Base-by-base conservation (phyloP, 805 yeast genomes). In the Metschnikowia corniflorae region DNA sequence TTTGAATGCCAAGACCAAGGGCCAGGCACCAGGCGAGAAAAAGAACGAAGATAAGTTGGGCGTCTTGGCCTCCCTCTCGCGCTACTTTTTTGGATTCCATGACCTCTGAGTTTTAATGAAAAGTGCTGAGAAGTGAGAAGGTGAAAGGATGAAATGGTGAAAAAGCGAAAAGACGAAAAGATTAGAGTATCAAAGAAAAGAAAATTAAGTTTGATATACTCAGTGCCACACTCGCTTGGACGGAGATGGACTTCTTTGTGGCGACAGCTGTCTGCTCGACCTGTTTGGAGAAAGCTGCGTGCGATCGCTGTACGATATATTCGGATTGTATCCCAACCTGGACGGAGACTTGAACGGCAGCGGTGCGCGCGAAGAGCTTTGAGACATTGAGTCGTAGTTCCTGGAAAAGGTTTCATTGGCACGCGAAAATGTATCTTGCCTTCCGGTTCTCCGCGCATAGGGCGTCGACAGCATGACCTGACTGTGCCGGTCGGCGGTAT, bases 1-100 rank as follows among this genome's bases (percentile, higher is more conserved):
- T 31, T 55, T 66, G 42, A 45, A 47, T 15, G 51, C 51, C 33
- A 21, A 21, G n/a, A 35, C 32, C 13, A 31, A 32, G 22, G 57
- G 54, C 14, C 54, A 44, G 10, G 30, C 43, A 26, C 50, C 51
- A 21, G 52, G 46, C 14, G 47, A 49, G 18, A 53, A 53, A 35
- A 49, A 45, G 30, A 49, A 50, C 17, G 50, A 42, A 18, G 59
- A 58, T 34, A 63, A 65, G 33, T 45, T 65, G 39, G 65, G 69
- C 4, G 33, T 63, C 12, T 29, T 58, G 40, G 68, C 63, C 15
- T 51, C 61, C 5, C 39, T 62, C 12, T 49, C 63, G 30, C 63
- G 57, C 45, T 63, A 50, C 40, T 49, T 68, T 23, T 68, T 68
- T 52, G 73, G 73, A 2, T 66, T 68, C 46, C 65, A 67, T 46